Conservation (phyloP, 176 grass and related monocot species). For the Aechmea fasciata region DNA sequence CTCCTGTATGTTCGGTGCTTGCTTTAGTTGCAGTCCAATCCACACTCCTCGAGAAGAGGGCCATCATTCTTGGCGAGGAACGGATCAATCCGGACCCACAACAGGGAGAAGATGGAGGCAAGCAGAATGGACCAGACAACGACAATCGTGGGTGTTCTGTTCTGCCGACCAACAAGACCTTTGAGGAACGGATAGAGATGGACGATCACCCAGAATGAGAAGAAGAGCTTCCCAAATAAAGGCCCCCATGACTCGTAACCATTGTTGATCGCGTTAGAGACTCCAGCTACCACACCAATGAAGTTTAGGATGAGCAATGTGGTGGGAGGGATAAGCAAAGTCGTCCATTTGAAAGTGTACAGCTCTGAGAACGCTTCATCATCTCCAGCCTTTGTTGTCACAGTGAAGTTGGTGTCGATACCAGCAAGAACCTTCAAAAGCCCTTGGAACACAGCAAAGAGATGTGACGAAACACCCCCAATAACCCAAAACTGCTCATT, state of each 20-base stretch:
- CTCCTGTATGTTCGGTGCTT: background rate
- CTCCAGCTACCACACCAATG: conserved; percentile 51
- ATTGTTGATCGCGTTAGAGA: conserved; percentile 68
- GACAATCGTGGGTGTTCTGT: conserved; percentile 58
- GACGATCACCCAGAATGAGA: conserved; percentile 73
- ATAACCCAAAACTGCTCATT: conserved; percentile 78
- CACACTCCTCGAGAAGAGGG: conserved; percentile 57
- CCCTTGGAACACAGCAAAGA: conserved; percentile 60
- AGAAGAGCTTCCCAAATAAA: conserved; percentile 66
- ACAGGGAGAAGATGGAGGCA: conserved; percentile 55
- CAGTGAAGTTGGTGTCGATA: conserved; percentile 65
- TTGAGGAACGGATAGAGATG: conserved; percentile 73
- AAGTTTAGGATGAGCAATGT: conserved; percentile 54
- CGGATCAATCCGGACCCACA: conserved; percentile 57
- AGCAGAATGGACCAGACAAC: conserved; percentile 74
- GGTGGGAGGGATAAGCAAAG: conserved; percentile 47
- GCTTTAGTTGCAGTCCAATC: conserved; percentile 52
- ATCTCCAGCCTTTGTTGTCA: conserved; percentile 56
- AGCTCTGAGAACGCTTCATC: conserved; percentile 61
- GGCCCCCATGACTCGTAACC: conserved; percentile 67
- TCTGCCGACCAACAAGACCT: conserved; percentile 58
- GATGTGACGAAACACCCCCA: conserved; percentile 55
- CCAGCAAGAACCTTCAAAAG: conserved; percentile 61
- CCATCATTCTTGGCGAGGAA: conserved; percentile 52
- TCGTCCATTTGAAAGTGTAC: conserved; percentile 70